Evolutionary conservation across 2,329 filamentous ascomycete species (phyloP), one percentile per base, ranked within the genome.

Genomic region (Xylariomycetidae sp.): DNA sequence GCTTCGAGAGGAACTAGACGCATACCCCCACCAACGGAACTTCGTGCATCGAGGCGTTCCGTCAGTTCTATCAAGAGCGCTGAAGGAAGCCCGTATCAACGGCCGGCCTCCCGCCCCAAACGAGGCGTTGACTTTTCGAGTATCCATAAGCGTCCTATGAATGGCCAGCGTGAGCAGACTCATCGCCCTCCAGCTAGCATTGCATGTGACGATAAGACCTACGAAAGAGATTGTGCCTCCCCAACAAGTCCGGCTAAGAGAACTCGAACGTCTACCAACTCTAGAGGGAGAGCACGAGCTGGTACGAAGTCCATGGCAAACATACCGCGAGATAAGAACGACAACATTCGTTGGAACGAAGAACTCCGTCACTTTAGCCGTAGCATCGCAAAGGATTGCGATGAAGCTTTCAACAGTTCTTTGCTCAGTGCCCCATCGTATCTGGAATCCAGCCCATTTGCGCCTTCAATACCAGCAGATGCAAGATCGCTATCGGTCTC

Each of bases 321-420:
- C 22, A 33, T 50, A 4, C 37, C 50, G 14, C 35, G 42, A 23
- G 14, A 20, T 16, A 31, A 38, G 7, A 43, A 48, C 12, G 36
- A 37, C 12, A 34, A 23, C n/a, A 39, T 58, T 31, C 48, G 64
- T 25, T 61, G 72, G 48, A 81, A 77, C 47, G 87, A 88, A 38
- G 89, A 95, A 54, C 75, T 92, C 34, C 74, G 87, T 6, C 82
- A 90, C 48, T 83, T 94, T 37, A 94, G 88, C 48, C 78, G 77
- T 49, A 88, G 88, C 49, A 80, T 96, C 41, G 87, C 88, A 31
- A 87, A 88, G 58, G 86, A 92, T 38, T 94, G 89, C 52, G 89
- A 97, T 52, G 86, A 92, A 51, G 89, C 89, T 2, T 96, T 97
- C 65, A 89, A 87, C 53, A 80, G 83, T 47, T 72, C 69, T 8